A percentile compares a stretch with the other conserved stretches of the same genome.
Conservation (phyloP, 2,329 filamentous ascomycete genomes). For the Niveomyces coronatus region DNA sequence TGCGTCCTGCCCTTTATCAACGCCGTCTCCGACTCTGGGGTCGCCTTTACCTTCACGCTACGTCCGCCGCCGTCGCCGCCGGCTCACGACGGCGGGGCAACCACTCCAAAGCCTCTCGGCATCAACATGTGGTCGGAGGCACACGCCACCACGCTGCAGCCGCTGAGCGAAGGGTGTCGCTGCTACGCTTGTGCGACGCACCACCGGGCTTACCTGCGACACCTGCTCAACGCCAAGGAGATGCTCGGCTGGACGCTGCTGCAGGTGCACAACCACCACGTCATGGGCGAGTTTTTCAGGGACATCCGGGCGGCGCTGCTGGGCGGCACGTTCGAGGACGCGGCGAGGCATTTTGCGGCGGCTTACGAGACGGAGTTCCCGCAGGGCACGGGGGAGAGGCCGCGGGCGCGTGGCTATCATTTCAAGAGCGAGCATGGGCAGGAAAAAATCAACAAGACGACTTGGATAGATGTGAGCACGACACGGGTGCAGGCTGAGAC, state of each 20-base stretch:
- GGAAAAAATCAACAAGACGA: conserved; percentile 56
- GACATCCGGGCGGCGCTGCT: conserved; percentile 56
- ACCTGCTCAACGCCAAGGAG: conserved; percentile 81
- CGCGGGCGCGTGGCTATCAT: conserved; percentile 73
- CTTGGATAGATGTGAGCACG: conserved; percentile 43
- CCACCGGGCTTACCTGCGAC: conserved; percentile 78
- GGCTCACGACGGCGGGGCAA: background rate
- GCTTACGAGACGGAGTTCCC: conserved; percentile 65
- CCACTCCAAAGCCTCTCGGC: conserved; percentile 44
- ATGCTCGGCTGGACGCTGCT: conserved; percentile 94
- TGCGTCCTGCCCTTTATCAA: conserved; percentile 69
- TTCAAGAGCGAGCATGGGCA: conserved; percentile 59
- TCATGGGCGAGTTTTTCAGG: conserved; percentile 63
- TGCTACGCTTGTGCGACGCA: conserved; percentile 82
- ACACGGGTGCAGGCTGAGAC: background rate
- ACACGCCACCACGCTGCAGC: conserved; percentile 51
- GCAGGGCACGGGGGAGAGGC: conserved; percentile 63
- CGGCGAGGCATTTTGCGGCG: conserved; percentile 29
- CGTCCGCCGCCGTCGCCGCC: conserved; percentile 33
- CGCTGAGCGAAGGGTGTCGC: conserved; percentile 53
- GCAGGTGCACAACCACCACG: conserved; percentile 80
- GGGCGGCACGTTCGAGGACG: conserved; percentile 50
- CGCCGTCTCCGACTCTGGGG: conserved; percentile 67
- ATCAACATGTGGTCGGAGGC: conserved; percentile 63
- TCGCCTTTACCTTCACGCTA: conserved; percentile 76